Evolutionary conservation across 1,284 basidiomycete genomes (phyloP).

Genomic region (Marasmius oreades): DNA sequence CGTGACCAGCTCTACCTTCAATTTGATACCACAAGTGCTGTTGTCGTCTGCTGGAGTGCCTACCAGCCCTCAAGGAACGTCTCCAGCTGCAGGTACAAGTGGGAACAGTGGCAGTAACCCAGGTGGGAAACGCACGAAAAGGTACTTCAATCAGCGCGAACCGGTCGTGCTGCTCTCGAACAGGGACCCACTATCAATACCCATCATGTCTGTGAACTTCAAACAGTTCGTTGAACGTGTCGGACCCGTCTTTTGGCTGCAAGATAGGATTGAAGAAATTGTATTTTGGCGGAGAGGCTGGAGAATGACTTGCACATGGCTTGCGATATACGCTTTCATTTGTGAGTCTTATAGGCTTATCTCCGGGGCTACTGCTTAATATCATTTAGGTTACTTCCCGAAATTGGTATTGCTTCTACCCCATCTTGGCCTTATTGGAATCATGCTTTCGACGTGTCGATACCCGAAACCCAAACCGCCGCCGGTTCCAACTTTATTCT

Average conservation of each 20-base stretch:
- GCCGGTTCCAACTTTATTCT: conserved; percentile 13
- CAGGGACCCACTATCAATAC: conserved; percentile 65
- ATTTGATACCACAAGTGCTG: conserved; percentile 13
- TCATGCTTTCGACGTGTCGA: conserved; percentile 59
- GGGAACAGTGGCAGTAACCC: conserved; percentile 7
- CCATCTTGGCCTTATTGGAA: conserved; percentile 47
- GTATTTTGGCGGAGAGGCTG: conserved; percentile 69
- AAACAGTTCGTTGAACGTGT: conserved; percentile 64
- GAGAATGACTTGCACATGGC: conserved; percentile 64
- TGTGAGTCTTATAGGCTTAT: conserved; percentile 42
- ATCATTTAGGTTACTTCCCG: conserved; percentile 59
- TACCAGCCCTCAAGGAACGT: not conserved
- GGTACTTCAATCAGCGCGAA: conserved; percentile 1
- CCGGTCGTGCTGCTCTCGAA: conserved; percentile 36
- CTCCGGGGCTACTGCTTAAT: not conserved
- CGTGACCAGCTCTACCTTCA: conserved; percentile 10
- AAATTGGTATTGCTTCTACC: conserved; percentile 62
- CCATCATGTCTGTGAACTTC: conserved; percentile 70
- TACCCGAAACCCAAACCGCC: conserved; percentile 23
- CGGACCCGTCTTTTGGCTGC: conserved; percentile 74
- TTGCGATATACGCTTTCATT: conserved; percentile 63
- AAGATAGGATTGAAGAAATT: conserved; percentile 73
- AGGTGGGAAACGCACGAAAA: conserved; percentile 21
- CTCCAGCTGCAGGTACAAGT: not conserved
- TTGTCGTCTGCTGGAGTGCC: conserved; percentile 17